phyloP scores from a whole-genome alignment of 495 filamentous ascomycete genomes.

The Astrocystis sublimbata region DNA sequence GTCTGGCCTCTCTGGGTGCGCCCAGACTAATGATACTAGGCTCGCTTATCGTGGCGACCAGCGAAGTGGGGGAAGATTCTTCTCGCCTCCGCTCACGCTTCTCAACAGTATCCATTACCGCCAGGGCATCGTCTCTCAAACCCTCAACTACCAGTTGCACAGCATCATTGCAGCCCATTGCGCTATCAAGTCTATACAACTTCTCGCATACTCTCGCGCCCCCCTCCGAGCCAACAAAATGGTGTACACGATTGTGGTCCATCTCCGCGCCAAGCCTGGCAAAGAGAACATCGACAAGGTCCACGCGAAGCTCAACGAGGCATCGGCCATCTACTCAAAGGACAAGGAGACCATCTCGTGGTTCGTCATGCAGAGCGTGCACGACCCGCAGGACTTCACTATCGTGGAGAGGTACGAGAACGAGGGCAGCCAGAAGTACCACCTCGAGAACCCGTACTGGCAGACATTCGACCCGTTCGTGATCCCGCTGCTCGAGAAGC shows the following conservation, averaged over 20 bases:
- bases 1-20: too few species aligned
- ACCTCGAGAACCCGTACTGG: slow-evolving; percentile 69
- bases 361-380: slow-evolving; percentile 66
- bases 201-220: background rate
- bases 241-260: slow-evolving; percentile 59
- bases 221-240: slow-evolving; percentile 35
- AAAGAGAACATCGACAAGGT: slow-evolving; percentile 60
- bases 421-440: slow-evolving; percentile 61
- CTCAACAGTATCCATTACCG: background rate
- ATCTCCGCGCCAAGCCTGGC: slow-evolving; percentile 63
- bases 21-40: too few species aligned
- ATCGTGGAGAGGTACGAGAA: slow-evolving; percentile 68
- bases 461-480: slow-evolving; percentile 70
- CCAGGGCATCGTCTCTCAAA: background rate
- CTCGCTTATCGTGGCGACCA: too few species aligned
- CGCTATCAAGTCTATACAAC: background rate
- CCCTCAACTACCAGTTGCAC: background rate
- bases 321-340: slow-evolving; percentile 61
- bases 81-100: background rate
- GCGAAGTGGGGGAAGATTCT: background rate
- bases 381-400: slow-evolving; percentile 64
- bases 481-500: slow-evolving; percentile 60
- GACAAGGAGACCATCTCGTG: slow-evolving; percentile 68
- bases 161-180: background rate
- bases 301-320: slow-evolving; percentile 66